Percentiles rank a stretch among this genome's conserved stretches.
These are phyloP conservation scores for Kalmusia sp. DNA, from an alignment of 2,329 filamentous ascomycete genomes.

Conservation along the genomic window DNA sequence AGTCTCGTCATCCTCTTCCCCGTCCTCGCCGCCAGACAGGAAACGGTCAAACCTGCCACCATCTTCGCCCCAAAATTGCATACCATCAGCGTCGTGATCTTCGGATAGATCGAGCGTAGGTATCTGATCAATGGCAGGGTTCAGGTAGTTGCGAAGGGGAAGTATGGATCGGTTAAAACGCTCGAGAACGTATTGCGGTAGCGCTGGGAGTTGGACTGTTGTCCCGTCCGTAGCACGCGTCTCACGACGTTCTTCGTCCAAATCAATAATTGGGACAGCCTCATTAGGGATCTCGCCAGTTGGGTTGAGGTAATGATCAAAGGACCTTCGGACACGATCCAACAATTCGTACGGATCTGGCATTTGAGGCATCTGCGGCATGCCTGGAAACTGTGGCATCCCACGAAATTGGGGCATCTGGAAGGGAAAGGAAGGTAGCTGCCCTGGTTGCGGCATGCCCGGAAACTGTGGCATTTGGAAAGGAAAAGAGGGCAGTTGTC, in stretches of 20 bases:
- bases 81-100: conserved; percentile 35
- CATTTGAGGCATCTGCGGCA: conserved; percentile 37
- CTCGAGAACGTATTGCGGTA: conserved; percentile 55
- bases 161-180: conserved; percentile 53
- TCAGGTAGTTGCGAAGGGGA: conserved; percentile 55
- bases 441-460: conserved; percentile 35
- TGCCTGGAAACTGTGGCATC: conserved; percentile 36
- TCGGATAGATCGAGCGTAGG: conserved; percentile 35
- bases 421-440: conserved; percentile 45
- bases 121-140: conserved; percentile 41
- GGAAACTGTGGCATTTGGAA: conserved; percentile 40
- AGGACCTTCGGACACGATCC: conserved; percentile 46
- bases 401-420: conserved; percentile 35
- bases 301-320: conserved; percentile 54
- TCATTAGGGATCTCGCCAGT: conserved; percentile 41
- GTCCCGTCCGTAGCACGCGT: conserved; percentile 44
- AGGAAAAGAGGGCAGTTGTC: conserved; percentile 43
- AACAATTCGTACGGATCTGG: conserved; percentile 45
- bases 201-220: conserved; percentile 46
- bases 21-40: conserved; percentile 33
- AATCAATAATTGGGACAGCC: conserved; percentile 44
- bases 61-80: conserved; percentile 44
- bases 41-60: conserved; percentile 30
- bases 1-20: conserved; percentile 37
- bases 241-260: conserved; percentile 44